phyloP scores from a whole-genome alignment of 495 filamentous ascomycete species.

The Neurospora sp. region DNA sequence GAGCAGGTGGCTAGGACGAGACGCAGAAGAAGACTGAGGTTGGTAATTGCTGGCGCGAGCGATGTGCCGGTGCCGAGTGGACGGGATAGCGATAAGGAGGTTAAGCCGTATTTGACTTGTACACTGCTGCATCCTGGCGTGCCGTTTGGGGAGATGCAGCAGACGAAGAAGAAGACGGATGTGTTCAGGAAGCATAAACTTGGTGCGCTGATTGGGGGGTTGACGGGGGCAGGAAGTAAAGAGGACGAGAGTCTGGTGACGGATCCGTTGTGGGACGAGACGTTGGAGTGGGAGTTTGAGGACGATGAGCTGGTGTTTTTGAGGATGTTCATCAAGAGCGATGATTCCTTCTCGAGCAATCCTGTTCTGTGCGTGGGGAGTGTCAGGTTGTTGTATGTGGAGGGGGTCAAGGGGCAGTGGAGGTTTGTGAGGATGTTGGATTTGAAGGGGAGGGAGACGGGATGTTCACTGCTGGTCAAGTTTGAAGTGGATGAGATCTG shows the following conservation, averaged over 20 bases:
- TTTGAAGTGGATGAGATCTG: slow-evolving; percentile 35
- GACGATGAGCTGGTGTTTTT: slow-evolving; percentile 45
- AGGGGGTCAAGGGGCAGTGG: slow-evolving; percentile 30
- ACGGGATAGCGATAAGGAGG: slow-evolving; percentile 19
- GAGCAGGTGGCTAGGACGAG: slow-evolving; percentile 14
- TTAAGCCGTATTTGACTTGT: slow-evolving; percentile 46
- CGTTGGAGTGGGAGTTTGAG: slow-evolving; percentile 44
- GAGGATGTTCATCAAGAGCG: slow-evolving; percentile 43
- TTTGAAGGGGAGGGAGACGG: slow-evolving; percentile 41
- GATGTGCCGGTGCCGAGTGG: slow-evolving; percentile 35
- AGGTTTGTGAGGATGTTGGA: slow-evolving; percentile 44
- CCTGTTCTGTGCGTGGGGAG: slow-evolving; percentile 37
- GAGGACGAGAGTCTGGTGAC: slow-evolving; percentile 33
- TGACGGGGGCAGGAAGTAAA: neutral
- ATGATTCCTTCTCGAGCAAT: slow-evolving; percentile 41
- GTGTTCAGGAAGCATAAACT: slow-evolving; percentile 38
- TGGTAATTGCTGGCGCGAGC: slow-evolving; percentile 40
- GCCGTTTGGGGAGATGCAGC: slow-evolving; percentile 17
- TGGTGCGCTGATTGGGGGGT: slow-evolving; percentile 22
- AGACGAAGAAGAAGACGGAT: slow-evolving; percentile 40
- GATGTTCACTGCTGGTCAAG: slow-evolving; percentile 39
- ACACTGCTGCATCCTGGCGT: slow-evolving; percentile 33
- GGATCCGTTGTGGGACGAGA: slow-evolving; percentile 43
- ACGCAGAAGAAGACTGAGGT: slow-evolving; percentile 23
- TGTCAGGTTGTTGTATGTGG: slow-evolving; percentile 37